Evolutionary conservation across 179 eudicot species (phyloP).

Genomic region (Nepenthes alata): DNA sequence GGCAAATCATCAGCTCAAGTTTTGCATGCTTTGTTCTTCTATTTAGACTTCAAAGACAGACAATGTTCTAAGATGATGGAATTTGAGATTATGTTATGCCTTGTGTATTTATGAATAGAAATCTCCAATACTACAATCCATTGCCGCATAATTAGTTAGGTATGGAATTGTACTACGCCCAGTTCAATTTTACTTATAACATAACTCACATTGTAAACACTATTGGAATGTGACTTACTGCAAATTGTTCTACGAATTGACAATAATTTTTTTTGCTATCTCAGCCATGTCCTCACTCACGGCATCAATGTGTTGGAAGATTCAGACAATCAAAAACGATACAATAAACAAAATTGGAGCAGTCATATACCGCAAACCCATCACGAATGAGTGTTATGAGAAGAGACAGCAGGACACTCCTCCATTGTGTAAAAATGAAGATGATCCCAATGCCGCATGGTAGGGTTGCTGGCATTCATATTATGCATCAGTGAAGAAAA

Average conservation of each 20-base stretch:
- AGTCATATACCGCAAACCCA: constrained; percentile 71
- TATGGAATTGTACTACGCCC: no score
- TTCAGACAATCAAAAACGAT: constrained; percentile 58
- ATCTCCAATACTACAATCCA: no score
- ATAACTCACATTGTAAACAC: no score
- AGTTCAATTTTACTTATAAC: no score
- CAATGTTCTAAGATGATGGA: no score
- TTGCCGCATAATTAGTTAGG: no score
- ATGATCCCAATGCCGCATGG: constrained; percentile 92
- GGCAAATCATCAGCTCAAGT: no score
- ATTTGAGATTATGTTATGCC: no score
- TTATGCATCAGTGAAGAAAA: not conserved
- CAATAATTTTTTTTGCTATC: constrained; percentile 5
- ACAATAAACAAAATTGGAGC: constrained; percentile 44
- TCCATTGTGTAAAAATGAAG: constrained; percentile 66
- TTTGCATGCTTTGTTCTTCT: no score
- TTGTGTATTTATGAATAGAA: no score
- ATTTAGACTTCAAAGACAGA: no score
- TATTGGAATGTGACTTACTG: no score
- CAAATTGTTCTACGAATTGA: constrained; percentile 2
- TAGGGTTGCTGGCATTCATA: constrained; percentile 7
- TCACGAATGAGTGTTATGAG: constrained; percentile 59
- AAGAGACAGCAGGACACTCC: constrained; percentile 44
- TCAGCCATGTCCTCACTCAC: constrained; percentile 75
- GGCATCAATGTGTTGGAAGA: constrained; percentile 73